These are phyloP conservation scores for Bryoglossum gracile DNA, from an alignment of 495 filamentous ascomycete species.

Conservation along the genomic window DNA sequence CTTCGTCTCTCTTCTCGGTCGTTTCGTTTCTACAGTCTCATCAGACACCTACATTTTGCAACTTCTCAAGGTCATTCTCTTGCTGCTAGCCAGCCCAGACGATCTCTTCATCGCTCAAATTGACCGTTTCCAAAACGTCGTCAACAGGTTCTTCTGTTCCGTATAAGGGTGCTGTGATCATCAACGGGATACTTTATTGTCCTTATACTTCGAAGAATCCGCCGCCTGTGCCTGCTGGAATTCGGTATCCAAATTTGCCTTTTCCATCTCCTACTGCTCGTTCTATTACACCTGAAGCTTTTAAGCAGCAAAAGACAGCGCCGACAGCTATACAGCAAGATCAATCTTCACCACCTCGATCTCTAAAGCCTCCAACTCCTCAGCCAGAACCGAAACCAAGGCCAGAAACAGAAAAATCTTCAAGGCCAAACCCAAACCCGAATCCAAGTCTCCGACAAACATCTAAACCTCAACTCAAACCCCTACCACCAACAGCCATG, in stretches of 20 bases:
- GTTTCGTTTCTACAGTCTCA: conserved; percentile 19
- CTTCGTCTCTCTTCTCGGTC: conserved; percentile 2
- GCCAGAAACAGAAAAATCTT: not conserved
- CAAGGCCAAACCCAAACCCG: not conserved
- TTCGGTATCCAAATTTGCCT: not conserved
- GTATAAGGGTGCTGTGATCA: conserved; percentile 17
- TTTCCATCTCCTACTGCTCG: not conserved
- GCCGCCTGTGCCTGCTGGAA: no score
- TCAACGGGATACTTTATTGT: conserved; percentile 18
- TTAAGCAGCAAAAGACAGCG: no score
- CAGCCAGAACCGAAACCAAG: not conserved
- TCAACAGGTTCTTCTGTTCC: conserved; percentile 6
- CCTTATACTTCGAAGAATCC: conserved; percentile 8
- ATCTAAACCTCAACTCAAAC: no score
- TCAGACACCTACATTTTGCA: conserved; percentile 16
- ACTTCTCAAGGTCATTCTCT: conserved; percentile 22
- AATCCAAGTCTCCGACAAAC: no score
- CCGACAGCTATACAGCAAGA: no score
- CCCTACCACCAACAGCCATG: conserved; percentile 17
- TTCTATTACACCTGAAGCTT: not conserved
- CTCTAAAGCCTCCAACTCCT: not conserved
- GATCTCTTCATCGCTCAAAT: not conserved
- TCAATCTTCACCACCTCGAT: not conserved
- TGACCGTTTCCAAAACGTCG: conserved; percentile 10
- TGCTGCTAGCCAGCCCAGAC: conserved; percentile 21